phyloP scores from a whole-genome alignment of 192 early-diverging fungal species.

The Podila clonocystis region DNA sequence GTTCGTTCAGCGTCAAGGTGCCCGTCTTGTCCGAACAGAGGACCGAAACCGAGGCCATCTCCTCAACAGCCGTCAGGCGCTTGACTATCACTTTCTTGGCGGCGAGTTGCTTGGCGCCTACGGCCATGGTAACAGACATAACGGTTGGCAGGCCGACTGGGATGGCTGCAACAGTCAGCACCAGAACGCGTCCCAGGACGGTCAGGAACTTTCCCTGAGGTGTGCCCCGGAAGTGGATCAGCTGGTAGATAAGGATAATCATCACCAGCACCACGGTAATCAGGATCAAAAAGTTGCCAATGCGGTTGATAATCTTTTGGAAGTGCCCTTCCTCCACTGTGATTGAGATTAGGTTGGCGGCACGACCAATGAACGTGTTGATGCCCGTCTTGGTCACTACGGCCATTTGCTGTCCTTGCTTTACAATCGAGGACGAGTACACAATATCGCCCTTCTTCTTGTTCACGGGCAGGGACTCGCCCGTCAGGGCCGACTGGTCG shows the following conservation, averaged over 20 bases:
- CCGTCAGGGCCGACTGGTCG: conserved; percentile 93
- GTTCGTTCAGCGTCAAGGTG: conserved; percentile 93
- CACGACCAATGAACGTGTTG: conserved; percentile 94
- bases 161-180: conserved; percentile 88
- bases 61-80: conserved; percentile 94
- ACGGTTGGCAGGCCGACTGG: conserved; percentile 96
- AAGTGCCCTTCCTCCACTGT: conserved; percentile 95
- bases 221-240: conserved; percentile 56
- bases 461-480: conserved; percentile 90
- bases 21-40: conserved; percentile 92
- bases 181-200: conserved; percentile 72
- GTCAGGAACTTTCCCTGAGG: conserved; percentile 26
- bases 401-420: conserved; percentile 93
- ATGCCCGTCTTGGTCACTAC: conserved; percentile 95
- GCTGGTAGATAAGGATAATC: conserved; percentile 81
- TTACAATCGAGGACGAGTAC: conserved; percentile 93
- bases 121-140: conserved; percentile 97
- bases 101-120: conserved; percentile 92
- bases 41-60: conserved; percentile 91
- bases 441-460: conserved; percentile 84
- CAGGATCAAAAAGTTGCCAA: conserved; percentile 92
- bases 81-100: conserved; percentile 96
- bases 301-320: conserved; percentile 93
- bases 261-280: conserved; percentile 79
- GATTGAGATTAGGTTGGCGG: conserved; percentile 91